Conservation (phyloP, 176 grass and related monocot species). For the Cocos nucifera region DNA sequence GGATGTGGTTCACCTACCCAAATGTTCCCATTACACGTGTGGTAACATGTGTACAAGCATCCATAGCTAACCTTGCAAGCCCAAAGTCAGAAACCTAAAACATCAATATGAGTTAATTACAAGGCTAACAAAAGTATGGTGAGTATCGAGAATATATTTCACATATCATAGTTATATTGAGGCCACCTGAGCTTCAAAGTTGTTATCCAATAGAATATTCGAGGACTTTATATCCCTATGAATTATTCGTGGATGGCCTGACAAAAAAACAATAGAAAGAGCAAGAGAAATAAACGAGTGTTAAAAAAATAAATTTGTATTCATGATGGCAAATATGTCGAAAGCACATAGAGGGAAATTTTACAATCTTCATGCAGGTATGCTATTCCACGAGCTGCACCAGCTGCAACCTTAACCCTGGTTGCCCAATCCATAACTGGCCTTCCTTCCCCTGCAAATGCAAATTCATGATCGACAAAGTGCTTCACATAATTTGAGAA, state of each 20-base stretch:
- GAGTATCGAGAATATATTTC: too few species aligned
- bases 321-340: neutral
- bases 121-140: neutral
- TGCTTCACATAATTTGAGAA: too few species aligned
- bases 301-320: slow-evolving; percentile 1
- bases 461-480: neutral
- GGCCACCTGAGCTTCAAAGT: slow-evolving; percentile 82
- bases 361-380: slow-evolving; percentile 97
- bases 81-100: slow-evolving; percentile 76
- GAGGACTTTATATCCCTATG: slow-evolving; percentile 97
- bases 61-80: slow-evolving; percentile 60
- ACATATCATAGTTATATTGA: too few species aligned
- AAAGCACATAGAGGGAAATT: slow-evolving; percentile 1
- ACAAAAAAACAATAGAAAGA: slow-evolving; percentile 1
- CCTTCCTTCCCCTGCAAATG: slow-evolving; percentile 40
- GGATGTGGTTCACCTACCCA: slow-evolving; percentile 30
- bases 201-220: slow-evolving; percentile 78
- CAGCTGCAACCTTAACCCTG: slow-evolving; percentile 77
- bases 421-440: slow-evolving; percentile 64
- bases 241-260: slow-evolving; percentile 90
- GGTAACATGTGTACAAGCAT: slow-evolving; percentile 62
- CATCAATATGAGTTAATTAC: neutral
- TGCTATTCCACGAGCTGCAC: slow-evolving; percentile 60
- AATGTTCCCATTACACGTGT: slow-evolving; percentile 93
- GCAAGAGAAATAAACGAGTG: neutral